phyloP scores from a whole-genome alignment of 257 asterid species.

The Solanum arcanum region DNA sequence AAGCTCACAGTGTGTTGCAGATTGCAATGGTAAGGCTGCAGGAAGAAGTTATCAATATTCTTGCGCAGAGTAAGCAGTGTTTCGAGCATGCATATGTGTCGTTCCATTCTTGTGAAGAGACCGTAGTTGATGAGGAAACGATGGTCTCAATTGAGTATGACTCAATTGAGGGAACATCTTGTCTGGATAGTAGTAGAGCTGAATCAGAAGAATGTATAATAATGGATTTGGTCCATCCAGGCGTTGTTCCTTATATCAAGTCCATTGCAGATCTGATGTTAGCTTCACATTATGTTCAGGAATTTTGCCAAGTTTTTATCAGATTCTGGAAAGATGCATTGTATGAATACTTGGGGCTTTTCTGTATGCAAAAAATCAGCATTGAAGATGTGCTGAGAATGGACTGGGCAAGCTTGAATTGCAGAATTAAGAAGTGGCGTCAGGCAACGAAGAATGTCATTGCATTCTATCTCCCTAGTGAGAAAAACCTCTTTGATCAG shows the following conservation, averaged over 20 bases:
- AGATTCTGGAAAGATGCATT: constrained; percentile 37
- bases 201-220: constrained; percentile 24
- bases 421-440: constrained; percentile 43
- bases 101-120: constrained; percentile 11
- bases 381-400: constrained; percentile 50
- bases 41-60: constrained; percentile 32
- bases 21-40: constrained; percentile 50
- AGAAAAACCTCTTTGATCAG: constrained; percentile 35
- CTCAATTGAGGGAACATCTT: constrained; percentile 19
- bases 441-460: constrained; percentile 27
- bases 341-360: constrained; percentile 26
- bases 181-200: constrained; percentile 22
- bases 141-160: constrained; percentile 32
- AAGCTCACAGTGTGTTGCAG: constrained; percentile 30
- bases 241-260: constrained; percentile 31
- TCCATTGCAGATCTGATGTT: constrained; percentile 45
- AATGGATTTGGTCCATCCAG: constrained; percentile 49
- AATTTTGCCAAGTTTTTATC: constrained; percentile 32
- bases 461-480: constrained; percentile 29
- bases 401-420: constrained; percentile 50
- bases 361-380: constrained; percentile 27
- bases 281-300: constrained; percentile 30
- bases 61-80: constrained; percentile 31
- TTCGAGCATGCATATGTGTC: constrained; percentile 14
- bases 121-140: constrained; percentile 22